Evolutionary conservation across 2,329 filamentous ascomycete genomes (phyloP), one percentile per base, ranked within the genome.

Genomic region (Cryphonectria carpinicola): DNA sequence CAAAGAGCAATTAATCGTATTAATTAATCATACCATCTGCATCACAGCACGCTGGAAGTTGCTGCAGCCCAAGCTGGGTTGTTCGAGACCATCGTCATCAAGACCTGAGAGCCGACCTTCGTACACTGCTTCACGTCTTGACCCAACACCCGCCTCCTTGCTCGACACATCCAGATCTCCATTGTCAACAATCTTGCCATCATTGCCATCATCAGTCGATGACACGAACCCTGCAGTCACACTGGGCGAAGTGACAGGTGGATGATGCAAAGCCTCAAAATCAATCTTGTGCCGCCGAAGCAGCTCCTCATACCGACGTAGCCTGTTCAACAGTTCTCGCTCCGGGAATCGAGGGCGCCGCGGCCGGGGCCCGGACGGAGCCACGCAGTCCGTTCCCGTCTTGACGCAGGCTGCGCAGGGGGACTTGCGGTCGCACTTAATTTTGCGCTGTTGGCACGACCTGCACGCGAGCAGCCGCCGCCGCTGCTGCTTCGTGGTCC

Each of bases 381-480:
- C 76, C 69, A 82, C 75, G 71, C 86, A 91, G 60, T 85, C 78
- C 0, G 76, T 77, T 0, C 78, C 74, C 14, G 81, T 77, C 67
- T 82, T 85, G 49, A 81, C 74, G 74, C 89, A 91, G 67, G 85
- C 85, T 1, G 82, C 76, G 74, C 89, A 92, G 3, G 89, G 89
- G 72, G 85, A 85, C 32, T 80, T 83, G 70, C 87, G 86, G 74
- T 90, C 85, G 77, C 89, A 92, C 72, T 86, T 89, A 52, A 91
- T 81, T 76, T 91, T 91, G 65, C 89, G 86, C 74, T 89, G 88
- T 75, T 92, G 89, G 73, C 90, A 93, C 1, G 85, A 82, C 1
- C 88, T 79, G 74, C 90, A 93, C 1, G 83, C 80, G 4, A 83
- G 76, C 4, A 82, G 25, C n/a, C 52, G 25, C n/a, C 11, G n/a